Evolutionary conservation across 139 green algal genomes (phyloP), one percentile per base, ranked within the genome.

Genomic region (Nannochloris sp.): DNA sequence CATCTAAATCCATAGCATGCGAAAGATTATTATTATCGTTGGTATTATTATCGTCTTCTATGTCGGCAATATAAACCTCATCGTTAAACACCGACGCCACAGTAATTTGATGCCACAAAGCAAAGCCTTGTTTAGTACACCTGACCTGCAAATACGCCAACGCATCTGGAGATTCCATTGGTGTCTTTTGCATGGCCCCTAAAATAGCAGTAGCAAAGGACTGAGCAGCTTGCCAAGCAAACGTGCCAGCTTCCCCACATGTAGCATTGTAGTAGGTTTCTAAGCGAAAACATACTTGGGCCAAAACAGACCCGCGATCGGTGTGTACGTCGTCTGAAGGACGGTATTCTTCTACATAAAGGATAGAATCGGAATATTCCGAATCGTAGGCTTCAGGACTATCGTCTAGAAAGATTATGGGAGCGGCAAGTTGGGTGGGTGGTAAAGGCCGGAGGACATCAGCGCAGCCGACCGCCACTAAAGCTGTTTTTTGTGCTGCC

Each of bases 191-290:
- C 29, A 30, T 37, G 33, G 36, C n/a, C 7, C 60, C 70, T 47
- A 68, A 56, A 57, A 74, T 69, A 7, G 65, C 64, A 19, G 51
- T 57, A 14, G 70, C 39, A 64, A 77, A 77, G 39, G 35, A 62
- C 63, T 73, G 63, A 27, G 70, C 70, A 36, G 70, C 70, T 61
- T 77, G 70, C 70, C 70, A 77, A 0, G 70, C 70, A 71, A 72
- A 72, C 14, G 63, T 65, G 27, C 70, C 70, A 8, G 46, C 42
- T 29, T 42, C 48, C 24, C 61, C 34, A 31, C 63, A 74, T 7
- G 60, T 70, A 33, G 59, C 46, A 5, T 33, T 36, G 64, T 64
- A 78, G 15, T 62, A 78, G 12, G 30, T 38, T 4, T 70, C 51
- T 36, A 78, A 42, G n/a, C 32, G 13, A 9, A 29, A 35, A 6